These are phyloP conservation scores for Graphilbum sp. DNA, from an alignment of 2,329 filamentous ascomycete species.

Conservation along the genomic window DNA sequence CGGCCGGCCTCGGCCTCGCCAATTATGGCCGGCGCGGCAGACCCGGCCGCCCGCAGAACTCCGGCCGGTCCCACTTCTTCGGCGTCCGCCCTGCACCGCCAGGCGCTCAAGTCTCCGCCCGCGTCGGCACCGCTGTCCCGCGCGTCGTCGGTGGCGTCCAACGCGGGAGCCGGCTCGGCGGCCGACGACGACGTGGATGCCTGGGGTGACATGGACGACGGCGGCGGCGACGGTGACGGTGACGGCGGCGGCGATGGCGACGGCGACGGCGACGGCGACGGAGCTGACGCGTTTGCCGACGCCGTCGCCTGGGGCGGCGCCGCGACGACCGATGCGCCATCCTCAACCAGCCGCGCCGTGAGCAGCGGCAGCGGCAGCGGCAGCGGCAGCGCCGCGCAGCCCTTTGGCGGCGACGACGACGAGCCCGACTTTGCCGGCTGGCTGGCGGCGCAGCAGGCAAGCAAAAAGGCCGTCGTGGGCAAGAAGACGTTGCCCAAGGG, in stretches of 20 bases:
- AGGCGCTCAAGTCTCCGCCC: slow-evolving; percentile 38
- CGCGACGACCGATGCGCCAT: no score
- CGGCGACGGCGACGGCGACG: slow-evolving; percentile 17
- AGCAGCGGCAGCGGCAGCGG: slow-evolving; percentile 8
- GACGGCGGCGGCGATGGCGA: slow-evolving; percentile 4
- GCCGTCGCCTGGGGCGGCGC: no score
- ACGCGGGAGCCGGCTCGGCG: slow-evolving; percentile 22
- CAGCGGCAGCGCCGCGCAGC: slow-evolving; percentile 19
- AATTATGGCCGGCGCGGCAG: no score
- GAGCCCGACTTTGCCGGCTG: slow-evolving; percentile 95
- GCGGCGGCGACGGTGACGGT: slow-evolving; percentile 19
- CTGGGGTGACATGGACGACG: slow-evolving; percentile 58
- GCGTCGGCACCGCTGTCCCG: slow-evolving; percentile 26
- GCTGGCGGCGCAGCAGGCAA: slow-evolving; percentile 65
- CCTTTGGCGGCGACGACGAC: slow-evolving; percentile 58
- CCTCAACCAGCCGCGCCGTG: slow-evolving; percentile 13
- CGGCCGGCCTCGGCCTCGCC: no score
- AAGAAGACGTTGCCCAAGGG: slow-evolving; percentile 79
- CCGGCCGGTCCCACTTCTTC: slow-evolving; percentile 26
- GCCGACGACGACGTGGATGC: slow-evolving; percentile 51
- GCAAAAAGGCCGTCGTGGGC: slow-evolving; percentile 38
- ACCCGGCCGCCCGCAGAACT: slow-evolving; percentile 17
- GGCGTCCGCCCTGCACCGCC: slow-evolving; percentile 41
- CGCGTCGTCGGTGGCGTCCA: slow-evolving; percentile 28
- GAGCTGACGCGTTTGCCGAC: slow-evolving; percentile 8